Conservation (phyloP, 1,284 basidiomycete genomes). For the Tilletia indica region DNA sequence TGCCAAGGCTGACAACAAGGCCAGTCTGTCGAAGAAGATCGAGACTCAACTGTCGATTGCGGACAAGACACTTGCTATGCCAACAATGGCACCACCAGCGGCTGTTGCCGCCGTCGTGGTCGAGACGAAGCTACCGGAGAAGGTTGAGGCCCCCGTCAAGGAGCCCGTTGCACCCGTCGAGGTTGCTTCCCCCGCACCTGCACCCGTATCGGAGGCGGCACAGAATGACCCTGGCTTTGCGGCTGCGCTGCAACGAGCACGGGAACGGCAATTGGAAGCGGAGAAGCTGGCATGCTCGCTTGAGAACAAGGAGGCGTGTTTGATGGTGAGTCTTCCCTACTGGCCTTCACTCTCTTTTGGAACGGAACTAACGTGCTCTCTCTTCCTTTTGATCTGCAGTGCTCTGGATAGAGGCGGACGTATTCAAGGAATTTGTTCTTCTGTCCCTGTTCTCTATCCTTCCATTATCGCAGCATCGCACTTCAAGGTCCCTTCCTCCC, state of each 20-base stretch:
- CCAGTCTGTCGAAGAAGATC: constrained; percentile 29
- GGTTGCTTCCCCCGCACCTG: constrained; percentile 20
- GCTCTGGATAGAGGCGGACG: constrained; percentile 19
- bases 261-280: constrained; percentile 74
- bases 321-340: constrained; percentile 38
- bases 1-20: constrained; percentile 62
- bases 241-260: constrained; percentile 71
- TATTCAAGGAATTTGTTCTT: neutral
- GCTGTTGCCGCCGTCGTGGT: constrained; percentile 14
- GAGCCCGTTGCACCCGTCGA: constrained; percentile 13
- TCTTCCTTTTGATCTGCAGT: constrained; percentile 12
- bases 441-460: neutral
- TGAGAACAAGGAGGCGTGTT: constrained; percentile 69
- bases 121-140: constrained; percentile 3
- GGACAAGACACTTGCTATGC: neutral
- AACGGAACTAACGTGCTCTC: neutral
- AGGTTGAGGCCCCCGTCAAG: neutral
- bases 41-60: neutral
- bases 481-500: neutral
- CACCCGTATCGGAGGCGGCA: constrained; percentile 29
- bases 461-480: neutral
- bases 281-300: constrained; percentile 77
- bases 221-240: constrained; percentile 74
- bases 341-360: too few species aligned
- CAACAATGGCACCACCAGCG: neutral